Evolutionary conservation across 331 rosid genomes (phyloP).

Genomic region (Dryas integrifolia): DNA sequence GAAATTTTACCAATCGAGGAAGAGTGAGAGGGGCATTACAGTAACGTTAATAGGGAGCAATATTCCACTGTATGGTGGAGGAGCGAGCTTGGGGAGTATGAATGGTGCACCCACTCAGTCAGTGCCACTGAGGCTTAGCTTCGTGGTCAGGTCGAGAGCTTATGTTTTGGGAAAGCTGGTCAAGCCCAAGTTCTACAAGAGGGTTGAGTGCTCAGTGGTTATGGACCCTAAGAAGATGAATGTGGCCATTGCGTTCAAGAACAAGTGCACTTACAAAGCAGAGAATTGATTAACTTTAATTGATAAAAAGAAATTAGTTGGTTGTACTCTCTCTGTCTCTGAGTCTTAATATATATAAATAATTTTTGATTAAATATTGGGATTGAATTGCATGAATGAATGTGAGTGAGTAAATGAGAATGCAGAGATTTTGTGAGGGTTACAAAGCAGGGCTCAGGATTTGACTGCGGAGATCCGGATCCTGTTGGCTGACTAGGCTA

Average conservation of each 20-base stretch:
- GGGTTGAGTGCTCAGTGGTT: constrained; percentile 50
- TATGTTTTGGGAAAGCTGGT: constrained; percentile 74
- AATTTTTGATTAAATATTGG: not conserved
- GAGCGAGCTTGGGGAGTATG: constrained; percentile 53
- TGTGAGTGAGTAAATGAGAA: not conserved
- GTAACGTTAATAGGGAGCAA: constrained; percentile 52
- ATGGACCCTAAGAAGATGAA: constrained; percentile 77
- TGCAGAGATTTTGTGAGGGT: constrained; percentile 1
- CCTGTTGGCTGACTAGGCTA: constrained; percentile 13
- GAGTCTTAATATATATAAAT: not conserved
- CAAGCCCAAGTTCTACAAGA: constrained; percentile 69
- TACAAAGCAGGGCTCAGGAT: not conserved
- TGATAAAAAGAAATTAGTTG: not conserved
- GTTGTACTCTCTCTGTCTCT: not conserved
- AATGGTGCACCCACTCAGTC: constrained; percentile 56
- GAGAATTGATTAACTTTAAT: not conserved
- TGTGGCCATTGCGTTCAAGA: constrained; percentile 48
- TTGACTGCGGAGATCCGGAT: constrained; percentile 12
- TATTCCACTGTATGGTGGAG: constrained; percentile 82
- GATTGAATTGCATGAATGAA: not conserved
- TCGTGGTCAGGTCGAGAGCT: constrained; percentile 63
- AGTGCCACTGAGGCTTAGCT: constrained; percentile 48
- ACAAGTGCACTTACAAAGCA: constrained; percentile 46
- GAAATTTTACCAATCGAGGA: constrained; percentile 61
- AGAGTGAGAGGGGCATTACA: constrained; percentile 55